Evolutionary conservation across 176 grass and related monocot species (phyloP).

Genomic region (Avena atlantica): DNA sequence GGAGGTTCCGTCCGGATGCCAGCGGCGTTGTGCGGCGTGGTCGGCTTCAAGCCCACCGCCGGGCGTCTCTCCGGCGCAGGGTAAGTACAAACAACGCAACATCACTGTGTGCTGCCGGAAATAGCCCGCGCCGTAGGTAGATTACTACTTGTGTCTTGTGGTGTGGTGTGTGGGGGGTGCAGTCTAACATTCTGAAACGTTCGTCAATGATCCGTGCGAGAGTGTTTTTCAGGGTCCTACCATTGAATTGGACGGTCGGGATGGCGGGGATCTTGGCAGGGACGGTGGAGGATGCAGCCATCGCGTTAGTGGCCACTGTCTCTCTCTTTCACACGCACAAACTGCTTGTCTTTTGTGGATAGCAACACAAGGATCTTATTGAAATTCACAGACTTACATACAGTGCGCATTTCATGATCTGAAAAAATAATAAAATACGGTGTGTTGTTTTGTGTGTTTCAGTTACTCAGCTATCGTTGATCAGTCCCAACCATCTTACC

Average conservation of each 20-base stretch:
- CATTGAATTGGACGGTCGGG: constrained; percentile 97
- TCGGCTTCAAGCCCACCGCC: constrained; percentile 93
- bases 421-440: neutral
- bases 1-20: constrained; percentile 94
- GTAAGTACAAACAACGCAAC: constrained; percentile 15
- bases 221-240: constrained; percentile 68
- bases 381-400: neutral
- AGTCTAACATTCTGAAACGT: too few species aligned
- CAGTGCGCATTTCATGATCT: neutral
- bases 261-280: constrained; percentile 93
- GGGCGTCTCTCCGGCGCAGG: constrained; percentile 82
- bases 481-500: constrained; percentile 53
- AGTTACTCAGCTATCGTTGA: constrained; percentile 89
- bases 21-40: constrained; percentile 85
- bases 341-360: neutral
- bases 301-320: constrained; percentile 58
- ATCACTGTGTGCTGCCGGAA: neutral
- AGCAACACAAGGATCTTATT: neutral
- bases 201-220: neutral
- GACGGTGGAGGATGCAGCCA: constrained; percentile 84
- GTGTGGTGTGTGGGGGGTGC: too few species aligned
- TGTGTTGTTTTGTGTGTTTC: constrained; percentile 7
- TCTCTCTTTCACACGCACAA: neutral
- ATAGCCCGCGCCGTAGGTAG: too few species aligned
- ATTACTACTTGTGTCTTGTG: too few species aligned